Base-by-base conservation (phyloP, 495 filamentous ascomycete species). In the Darksidea phi region DNA sequence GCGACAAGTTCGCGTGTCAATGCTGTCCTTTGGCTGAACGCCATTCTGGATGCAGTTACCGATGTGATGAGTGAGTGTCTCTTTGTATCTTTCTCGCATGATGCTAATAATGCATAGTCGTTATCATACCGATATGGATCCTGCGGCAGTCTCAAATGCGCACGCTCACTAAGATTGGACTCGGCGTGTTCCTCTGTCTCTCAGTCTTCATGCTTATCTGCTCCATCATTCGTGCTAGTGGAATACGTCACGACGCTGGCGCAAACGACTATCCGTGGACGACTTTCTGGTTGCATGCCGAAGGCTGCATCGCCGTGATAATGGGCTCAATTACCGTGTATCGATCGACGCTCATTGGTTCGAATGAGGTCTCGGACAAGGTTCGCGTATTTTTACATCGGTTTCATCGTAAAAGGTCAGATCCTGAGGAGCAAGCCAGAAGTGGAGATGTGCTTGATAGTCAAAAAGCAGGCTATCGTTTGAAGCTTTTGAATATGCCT, bases 341-440 rank as follows among this genome's bases (percentile, higher is more conserved):
- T 32, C 28, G 28, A 32, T 32, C 28, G 28, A 32, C 28, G 28
- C 42, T 45, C 13, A 21, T 45, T 6, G 42, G 42, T 6, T 45
- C 42, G 42, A 45, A 45, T 21, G 42, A 45, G 42, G 13, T 45
- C n/a, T 45, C 74, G 1, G 73, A 71, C 32, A 67, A 57, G 28
- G 28, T 32, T 10, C 28, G 28, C 10, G 28, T 3, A 10, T 32
- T 32, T 10, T 32, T 32, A 4, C 4, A 32, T 32, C 28, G 28
- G 28, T 32, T 32, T 3, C 3, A 32, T 3, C 3, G 28, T 3
- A 32, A 32, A 10, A 32, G 28, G 28, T 3, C 4, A 10, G 28
- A 32, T 32, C 4, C 10, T 32, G 28, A 32, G 10, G 28, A 3
- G 28, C 4, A 32, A 32, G 28, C 3, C 10, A 10, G 28, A 10